phyloP scores from a whole-genome alignment of 257 asterid species.

The Paulownia fortunei region DNA sequence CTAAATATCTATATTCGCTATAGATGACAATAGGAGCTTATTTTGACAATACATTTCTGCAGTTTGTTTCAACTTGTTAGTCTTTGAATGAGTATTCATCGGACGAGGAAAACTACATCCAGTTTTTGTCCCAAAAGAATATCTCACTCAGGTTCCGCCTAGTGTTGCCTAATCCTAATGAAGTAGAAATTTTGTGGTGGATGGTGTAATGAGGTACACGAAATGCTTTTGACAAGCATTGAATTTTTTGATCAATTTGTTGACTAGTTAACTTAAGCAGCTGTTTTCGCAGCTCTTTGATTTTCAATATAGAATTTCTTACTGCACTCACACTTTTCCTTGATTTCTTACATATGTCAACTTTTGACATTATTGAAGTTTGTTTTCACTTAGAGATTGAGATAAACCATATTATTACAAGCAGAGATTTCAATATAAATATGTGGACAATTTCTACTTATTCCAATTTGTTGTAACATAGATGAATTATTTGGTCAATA shows the following conservation, averaged over 20 bases:
- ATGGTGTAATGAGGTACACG: not conserved
- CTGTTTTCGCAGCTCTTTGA: too few relatives aligned
- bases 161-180: not conserved
- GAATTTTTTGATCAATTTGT: too few relatives aligned
- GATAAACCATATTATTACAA: slow-evolving; percentile 6
- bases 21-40: not conserved
- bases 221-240: too few relatives aligned
- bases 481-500: slow-evolving; percentile 45
- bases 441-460: not conserved
- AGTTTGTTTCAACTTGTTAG: not conserved
- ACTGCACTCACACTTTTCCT: not conserved
- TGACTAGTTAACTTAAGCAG: too few relatives aligned
- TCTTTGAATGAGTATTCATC: too few relatives aligned
- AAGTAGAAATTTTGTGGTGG: not conserved
- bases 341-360: not conserved
- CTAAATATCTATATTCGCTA: not conserved
- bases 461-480: slow-evolving; percentile 18
- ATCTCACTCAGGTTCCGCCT: not conserved
- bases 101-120: not conserved
- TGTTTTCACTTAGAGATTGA: not conserved
- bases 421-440: too few relatives aligned
- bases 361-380: not conserved
- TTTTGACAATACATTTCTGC: not conserved
- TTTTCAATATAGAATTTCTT: too few relatives aligned
- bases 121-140: too few relatives aligned